These are phyloP conservation scores for Mrakia gelida DNA, from an alignment of 768 basidiomycete genomes.

Conservation along the genomic window DNA sequence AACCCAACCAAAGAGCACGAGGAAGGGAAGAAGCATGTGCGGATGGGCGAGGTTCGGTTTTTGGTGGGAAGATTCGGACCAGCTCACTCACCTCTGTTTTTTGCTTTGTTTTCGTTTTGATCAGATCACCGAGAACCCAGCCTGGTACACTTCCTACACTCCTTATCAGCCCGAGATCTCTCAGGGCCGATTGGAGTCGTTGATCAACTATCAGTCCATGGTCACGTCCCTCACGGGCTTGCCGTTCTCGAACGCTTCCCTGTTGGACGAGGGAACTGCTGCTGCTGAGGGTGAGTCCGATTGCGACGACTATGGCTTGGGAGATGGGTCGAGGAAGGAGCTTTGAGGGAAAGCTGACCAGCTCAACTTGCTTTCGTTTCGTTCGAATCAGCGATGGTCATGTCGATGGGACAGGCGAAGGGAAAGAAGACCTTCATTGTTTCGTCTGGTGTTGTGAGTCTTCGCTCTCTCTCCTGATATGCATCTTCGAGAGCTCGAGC, in stretches of 20 bases:
- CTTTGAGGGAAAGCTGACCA: neutral
- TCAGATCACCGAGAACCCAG: slow-evolving; percentile 70
- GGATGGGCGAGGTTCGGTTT: too few species aligned
- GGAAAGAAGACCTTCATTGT: slow-evolving; percentile 82
- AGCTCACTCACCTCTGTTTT: slow-evolving; percentile 54
- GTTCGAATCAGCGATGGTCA: slow-evolving; percentile 72
- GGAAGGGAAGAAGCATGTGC: neutral
- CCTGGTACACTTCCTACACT: slow-evolving; percentile 73
- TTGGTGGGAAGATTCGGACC: neutral
- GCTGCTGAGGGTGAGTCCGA: slow-evolving; percentile 37
- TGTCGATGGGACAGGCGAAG: slow-evolving; percentile 69
- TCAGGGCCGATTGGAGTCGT: slow-evolving; percentile 95
- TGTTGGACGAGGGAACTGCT: slow-evolving; percentile 67
- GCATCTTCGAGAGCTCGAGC: too few species aligned
- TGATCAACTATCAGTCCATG: slow-evolving; percentile 97
- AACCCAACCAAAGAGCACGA: neutral
- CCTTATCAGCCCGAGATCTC: slow-evolving; percentile 77
- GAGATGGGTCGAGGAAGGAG: too few species aligned
- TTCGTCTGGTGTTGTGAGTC: slow-evolving; percentile 61
- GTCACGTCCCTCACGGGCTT: slow-evolving; percentile 88
- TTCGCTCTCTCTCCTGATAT: neutral
- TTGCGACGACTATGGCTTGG: too few species aligned
- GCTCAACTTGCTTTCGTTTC: neutral
- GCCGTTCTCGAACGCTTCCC: slow-evolving; percentile 91
- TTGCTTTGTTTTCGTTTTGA: slow-evolving; percentile 57